Base-by-base conservation (phyloP, 2,329 filamentous ascomycete species). In the Colletotrichum gigasporum region DNA sequence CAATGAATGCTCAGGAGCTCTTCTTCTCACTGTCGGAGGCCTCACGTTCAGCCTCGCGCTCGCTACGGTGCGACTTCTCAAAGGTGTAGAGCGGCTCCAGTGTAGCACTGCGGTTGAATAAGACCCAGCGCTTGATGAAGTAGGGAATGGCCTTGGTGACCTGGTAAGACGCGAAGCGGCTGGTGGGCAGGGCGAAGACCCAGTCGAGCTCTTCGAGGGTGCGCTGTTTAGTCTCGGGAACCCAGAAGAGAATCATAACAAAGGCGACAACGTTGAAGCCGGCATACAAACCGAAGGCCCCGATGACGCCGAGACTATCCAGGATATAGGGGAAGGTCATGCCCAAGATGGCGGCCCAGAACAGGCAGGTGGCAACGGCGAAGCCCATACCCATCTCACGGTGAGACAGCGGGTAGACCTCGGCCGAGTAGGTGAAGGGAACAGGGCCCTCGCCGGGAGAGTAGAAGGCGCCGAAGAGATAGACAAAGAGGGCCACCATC, bases 301-400 rank as follows among this genome's bases (percentile, higher is more conserved):
- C 66, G 10, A 67, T 28, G 45, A 82, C 78, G 3, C 77, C 75
- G 1, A 85, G 67, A 10, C 72, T 70, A 3, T 74, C 73, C 11
- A 89, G 75, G 76, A 90, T 83, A 47, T 84, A 78, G 2, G 87
- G 88, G 70, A 89, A 88, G 0, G 87, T 90, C 53, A 91, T 85
- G n/a, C 85, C 83, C 45, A 89, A 76, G 0, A 91, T 83, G 0
- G 85, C 81, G 0, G 86, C 86, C 83, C 83, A 87, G 70, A 83
- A 83, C 7, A 90, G 79, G 66, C 87, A 90, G 0, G 87, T 91
- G 2, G 89, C 87, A 8, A 91, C 89, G 7, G 88, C 86, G 76
- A 85, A 91, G 0, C 84, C 85, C 90, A 92, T 92, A 60, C 90
- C 90, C 22, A 91, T 83, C 71, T 92, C 90, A 70, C 90, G 84